Base-by-base conservation (phyloP, 306 rosid species). In the Heteromeles arbutifolia region DNA sequence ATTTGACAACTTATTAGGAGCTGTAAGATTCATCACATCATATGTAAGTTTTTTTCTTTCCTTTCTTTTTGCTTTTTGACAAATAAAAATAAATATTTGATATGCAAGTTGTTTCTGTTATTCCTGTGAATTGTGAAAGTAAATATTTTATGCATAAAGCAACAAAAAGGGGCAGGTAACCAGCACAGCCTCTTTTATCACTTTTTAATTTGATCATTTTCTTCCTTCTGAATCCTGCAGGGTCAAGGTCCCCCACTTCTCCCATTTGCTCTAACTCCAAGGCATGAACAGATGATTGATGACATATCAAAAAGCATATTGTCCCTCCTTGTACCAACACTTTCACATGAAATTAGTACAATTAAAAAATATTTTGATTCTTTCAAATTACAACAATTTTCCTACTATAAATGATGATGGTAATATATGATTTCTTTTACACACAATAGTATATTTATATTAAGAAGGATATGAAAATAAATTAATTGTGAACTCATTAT, bases 401-500 rank as follows among this genome's bases (percentile, higher is more conserved):
- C 21, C 8, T 5, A 17, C 21, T 1, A 1, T 48, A 15, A 48
- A 48, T 17, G 6, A 50, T 50, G 18, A 15, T 34, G 6, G 39
- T 34, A 34, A 34, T 34, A 6, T 34, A 48, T 48, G 12, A 39
- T 0, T 39, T 39, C 1, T 39, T 39, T 39, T 39, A 8, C 12
- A 10, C 0, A 10, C 1, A 39, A 39, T 9, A 0, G 3, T 9
- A 39, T 39, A 39, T 39, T 39, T 39, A 39, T 39, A 2, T 0
- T 2, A 39, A 8, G 1, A 0, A 8, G 12, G 1, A 0, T 39
- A 2, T 0, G 0, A 0, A 10, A 39, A 39, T 39, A 39, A 2
- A 39, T 39, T 39, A 0, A 0, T 39, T 9, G 0, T 0, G 0
- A 9, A 39, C 0, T 39, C 0, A 2, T 10, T 9, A 8, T 39